Conservation (phyloP, 805 yeast genomes). For the Wickerhamiella sergipiensis region DNA sequence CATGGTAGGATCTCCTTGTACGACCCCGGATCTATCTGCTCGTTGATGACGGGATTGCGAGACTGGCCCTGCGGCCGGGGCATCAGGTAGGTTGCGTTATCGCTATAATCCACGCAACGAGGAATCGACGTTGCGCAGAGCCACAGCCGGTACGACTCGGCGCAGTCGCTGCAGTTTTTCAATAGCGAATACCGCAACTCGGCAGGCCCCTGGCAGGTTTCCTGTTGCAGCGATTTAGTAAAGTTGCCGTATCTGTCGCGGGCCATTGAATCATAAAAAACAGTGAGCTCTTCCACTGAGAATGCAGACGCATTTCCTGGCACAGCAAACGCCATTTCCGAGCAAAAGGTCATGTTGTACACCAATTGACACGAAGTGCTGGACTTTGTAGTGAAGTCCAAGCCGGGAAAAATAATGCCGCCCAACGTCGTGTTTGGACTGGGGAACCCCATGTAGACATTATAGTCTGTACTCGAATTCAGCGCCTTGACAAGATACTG, state of each 20-base stretch:
- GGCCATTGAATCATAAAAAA: slow-evolving; percentile 54
- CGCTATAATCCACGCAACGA: slow-evolving; percentile 47
- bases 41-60: slow-evolving; percentile 47
- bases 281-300: slow-evolving; percentile 26
- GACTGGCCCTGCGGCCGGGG: slow-evolving; percentile 38
- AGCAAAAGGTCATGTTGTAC: slow-evolving; percentile 64
- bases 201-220: slow-evolving; percentile 53
- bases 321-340: slow-evolving; percentile 73
- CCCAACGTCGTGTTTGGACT: slow-evolving; percentile 3
- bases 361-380: slow-evolving; percentile 54
- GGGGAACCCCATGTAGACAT: slow-evolving; percentile 40
- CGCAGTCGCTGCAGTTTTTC: slow-evolving; percentile 60
- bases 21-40: slow-evolving; percentile 38
- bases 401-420: slow-evolving; percentile 33
- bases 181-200: slow-evolving; percentile 66
- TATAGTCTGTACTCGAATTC: slow-evolving; percentile 45
- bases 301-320: slow-evolving; percentile 38
- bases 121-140: slow-evolving; percentile 82
- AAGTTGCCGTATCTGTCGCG: slow-evolving; percentile 45
- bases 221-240: slow-evolving; percentile 58
- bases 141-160: slow-evolving; percentile 65
- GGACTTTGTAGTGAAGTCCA: slow-evolving; percentile 42
- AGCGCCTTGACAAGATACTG: slow-evolving; percentile 51
- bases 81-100: slow-evolving; percentile 23
- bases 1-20: slow-evolving; percentile 85